A percentile compares a stretch with the other conserved stretches of the same genome.
Conservation (phyloP, 371 early-diverging fungal genomes). For the Syncephalastrum racemosum region DNA sequence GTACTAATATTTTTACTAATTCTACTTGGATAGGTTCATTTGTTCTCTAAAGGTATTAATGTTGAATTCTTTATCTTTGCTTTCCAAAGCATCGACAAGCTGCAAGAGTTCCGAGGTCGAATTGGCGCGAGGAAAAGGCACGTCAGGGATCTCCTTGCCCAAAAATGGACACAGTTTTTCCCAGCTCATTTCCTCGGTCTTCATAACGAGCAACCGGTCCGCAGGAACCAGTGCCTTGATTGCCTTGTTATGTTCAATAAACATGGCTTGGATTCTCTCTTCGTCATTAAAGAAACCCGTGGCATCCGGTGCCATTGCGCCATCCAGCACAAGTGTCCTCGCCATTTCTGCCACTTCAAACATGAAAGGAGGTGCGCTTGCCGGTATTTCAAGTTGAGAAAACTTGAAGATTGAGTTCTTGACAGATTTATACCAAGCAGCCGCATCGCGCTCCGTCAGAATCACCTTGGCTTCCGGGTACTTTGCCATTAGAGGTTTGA, state of each 20-base stretch:
- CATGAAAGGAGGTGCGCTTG: too few relatives aligned
- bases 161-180: slow-evolving; percentile 14
- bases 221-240: slow-evolving; percentile 16
- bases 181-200: slow-evolving; percentile 12
- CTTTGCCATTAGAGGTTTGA: slow-evolving; percentile 9
- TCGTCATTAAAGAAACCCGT: slow-evolving; percentile 17
- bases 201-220: slow-evolving; percentile 16
- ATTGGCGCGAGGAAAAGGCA: slow-evolving; percentile 12
- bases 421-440: slow-evolving; percentile 32
- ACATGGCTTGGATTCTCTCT: slow-evolving; percentile 16
- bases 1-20: too few relatives aligned
- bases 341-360: slow-evolving; percentile 6
- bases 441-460: slow-evolving; percentile 24
- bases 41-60: too few relatives aligned
- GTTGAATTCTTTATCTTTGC: too few relatives aligned
- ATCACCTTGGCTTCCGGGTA: slow-evolving; percentile 38
- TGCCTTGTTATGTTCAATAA: slow-evolving; percentile 16
- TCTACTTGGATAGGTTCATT: too few relatives aligned
- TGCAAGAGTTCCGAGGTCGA: slow-evolving; percentile 7
- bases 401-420: slow-evolving; percentile 19
- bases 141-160: slow-evolving; percentile 12
- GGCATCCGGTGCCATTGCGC: slow-evolving; percentile 9
- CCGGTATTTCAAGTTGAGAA: too few relatives aligned
- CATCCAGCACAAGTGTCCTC: slow-evolving; percentile 12
- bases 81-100: too few relatives aligned